Evolutionary conservation across 257 asterid genomes (phyloP).

Genomic region (Buddleja alternifolia): DNA sequence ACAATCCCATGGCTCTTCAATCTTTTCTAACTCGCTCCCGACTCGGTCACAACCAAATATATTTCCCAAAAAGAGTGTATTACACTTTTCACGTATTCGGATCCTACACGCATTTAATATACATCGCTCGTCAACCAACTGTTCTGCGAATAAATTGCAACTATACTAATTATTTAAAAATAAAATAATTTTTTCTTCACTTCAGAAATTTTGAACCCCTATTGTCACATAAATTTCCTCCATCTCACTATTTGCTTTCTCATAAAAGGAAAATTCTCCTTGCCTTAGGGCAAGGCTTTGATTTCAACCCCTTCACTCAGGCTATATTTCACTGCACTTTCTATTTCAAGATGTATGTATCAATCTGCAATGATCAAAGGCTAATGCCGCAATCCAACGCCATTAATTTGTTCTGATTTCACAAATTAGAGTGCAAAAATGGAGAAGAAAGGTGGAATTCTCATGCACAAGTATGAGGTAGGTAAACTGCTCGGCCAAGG

Average conservation of each 20-base stretch:
- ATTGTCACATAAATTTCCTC: constrained; percentile 5
- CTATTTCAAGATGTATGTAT: not conserved
- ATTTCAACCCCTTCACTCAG: constrained; percentile 3
- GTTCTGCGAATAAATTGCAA: constrained; percentile 19
- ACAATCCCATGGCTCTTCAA: too few relatives aligned
- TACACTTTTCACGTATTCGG: too few relatives aligned
- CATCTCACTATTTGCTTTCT: not conserved
- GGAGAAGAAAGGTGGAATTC: constrained; percentile 64
- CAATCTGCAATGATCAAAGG: not conserved
- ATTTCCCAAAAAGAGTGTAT: too few relatives aligned
- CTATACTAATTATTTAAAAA: not conserved
- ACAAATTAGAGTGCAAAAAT: constrained; percentile 19
- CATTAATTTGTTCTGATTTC: constrained; percentile 3
- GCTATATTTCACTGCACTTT: not conserved
- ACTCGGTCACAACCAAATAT: too few relatives aligned
- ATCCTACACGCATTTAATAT: not conserved
- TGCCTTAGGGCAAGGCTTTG: constrained; percentile 50
- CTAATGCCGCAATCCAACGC: not conserved
- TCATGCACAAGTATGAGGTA: constrained; percentile 77
- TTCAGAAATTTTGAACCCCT: not conserved
- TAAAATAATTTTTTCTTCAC: not conserved
- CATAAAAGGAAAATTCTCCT: constrained; percentile 37
- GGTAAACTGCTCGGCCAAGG: constrained; percentile 88
- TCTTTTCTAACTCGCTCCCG: too few relatives aligned
- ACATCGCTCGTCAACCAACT: constrained; percentile 25